phyloP scores from a whole-genome alignment of 176 grass and related monocot species.

The Poa annua region DNA sequence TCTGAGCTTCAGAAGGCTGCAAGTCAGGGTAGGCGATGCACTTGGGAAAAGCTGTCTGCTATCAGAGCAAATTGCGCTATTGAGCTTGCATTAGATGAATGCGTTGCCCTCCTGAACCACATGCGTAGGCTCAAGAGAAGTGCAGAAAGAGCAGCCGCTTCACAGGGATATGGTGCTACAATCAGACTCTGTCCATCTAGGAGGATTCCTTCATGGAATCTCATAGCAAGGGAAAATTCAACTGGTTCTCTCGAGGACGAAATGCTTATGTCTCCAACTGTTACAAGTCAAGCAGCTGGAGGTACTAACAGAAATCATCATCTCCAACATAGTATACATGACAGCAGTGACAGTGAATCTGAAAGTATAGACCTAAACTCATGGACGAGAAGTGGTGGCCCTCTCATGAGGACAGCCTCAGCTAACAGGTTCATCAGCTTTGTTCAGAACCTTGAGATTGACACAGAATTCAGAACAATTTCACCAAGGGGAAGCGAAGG shows the following conservation, averaged over 20 bases:
- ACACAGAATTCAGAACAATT: conserved; percentile 56
- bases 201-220: conserved; percentile 98
- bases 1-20: conserved; percentile 83
- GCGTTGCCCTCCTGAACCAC: conserved; percentile 85
- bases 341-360: conserved; percentile 92
- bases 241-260: conserved; percentile 89
- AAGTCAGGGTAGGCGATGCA: conserved; percentile 84
- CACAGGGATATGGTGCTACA: conserved; percentile 62
- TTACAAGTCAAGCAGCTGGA: conserved; percentile 51
- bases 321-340: conserved; percentile 51
- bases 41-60: conserved; percentile 90
- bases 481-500: conserved; percentile 47
- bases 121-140: conserved; percentile 86
- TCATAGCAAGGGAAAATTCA: conserved; percentile 97
- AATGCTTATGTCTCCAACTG: conserved; percentile 47
- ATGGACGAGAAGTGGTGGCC: conserved; percentile 91
- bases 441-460: conserved; percentile 90
- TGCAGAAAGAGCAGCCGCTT: conserved; percentile 66
- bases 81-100: conserved; percentile 90
- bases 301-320: conserved; percentile 51
- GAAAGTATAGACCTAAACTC: conserved; percentile 81
- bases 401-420: conserved; percentile 92
- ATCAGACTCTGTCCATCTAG: conserved; percentile 75
- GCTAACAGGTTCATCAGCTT: conserved; percentile 85
- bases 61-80: conserved; percentile 91